Conservation (phyloP, 2,329 filamentous ascomycete species). For the Pyrenochaeta sp. region DNA sequence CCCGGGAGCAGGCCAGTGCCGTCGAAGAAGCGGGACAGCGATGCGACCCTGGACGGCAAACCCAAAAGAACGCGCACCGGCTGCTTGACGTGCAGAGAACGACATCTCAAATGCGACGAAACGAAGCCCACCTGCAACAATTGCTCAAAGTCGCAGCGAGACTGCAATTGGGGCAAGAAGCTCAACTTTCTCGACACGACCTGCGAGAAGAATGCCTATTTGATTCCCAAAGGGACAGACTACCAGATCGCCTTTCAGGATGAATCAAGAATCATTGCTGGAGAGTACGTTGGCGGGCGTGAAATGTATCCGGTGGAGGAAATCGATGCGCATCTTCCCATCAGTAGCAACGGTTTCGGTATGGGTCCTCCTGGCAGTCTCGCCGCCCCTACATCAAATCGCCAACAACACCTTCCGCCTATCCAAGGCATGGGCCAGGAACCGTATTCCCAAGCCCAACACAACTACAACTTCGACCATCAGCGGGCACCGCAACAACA, state of each 20-base stretch:
- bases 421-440: slow-evolving; percentile 59
- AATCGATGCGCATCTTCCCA: slow-evolving; percentile 22
- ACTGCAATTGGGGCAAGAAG: slow-evolving; percentile 84
- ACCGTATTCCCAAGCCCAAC: slow-evolving; percentile 54
- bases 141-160: slow-evolving; percentile 84
- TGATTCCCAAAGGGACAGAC: slow-evolving; percentile 54
- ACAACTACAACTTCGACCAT: slow-evolving; percentile 51
- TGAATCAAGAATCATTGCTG: slow-evolving; percentile 88
- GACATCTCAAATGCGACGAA: slow-evolving; percentile 92
- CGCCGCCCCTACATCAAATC: slow-evolving; percentile 46
- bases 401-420: slow-evolving; percentile 59
- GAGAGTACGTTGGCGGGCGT: slow-evolving; percentile 83
- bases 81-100: slow-evolving; percentile 86
- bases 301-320: slow-evolving; percentile 71
- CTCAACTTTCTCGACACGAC: slow-evolving; percentile 92
- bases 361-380: slow-evolving; percentile 32
- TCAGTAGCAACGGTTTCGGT: slow-evolving; percentile 37
- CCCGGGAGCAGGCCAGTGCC: slow-evolving; percentile 22
- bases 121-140: slow-evolving; percentile 72
- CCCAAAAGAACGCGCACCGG: slow-evolving; percentile 89
- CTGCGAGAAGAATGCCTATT: slow-evolving; percentile 70
- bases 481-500: slow-evolving; percentile 29
- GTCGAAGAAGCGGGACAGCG: slow-evolving; percentile 28
- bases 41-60: slow-evolving; percentile 58
- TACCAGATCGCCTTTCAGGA: slow-evolving; percentile 83